A percentile compares a stretch with the other conserved stretches of the same genome.
Conservation (phyloP, 1,284 basidiomycete genomes). For the Coniophora puteana region DNA sequence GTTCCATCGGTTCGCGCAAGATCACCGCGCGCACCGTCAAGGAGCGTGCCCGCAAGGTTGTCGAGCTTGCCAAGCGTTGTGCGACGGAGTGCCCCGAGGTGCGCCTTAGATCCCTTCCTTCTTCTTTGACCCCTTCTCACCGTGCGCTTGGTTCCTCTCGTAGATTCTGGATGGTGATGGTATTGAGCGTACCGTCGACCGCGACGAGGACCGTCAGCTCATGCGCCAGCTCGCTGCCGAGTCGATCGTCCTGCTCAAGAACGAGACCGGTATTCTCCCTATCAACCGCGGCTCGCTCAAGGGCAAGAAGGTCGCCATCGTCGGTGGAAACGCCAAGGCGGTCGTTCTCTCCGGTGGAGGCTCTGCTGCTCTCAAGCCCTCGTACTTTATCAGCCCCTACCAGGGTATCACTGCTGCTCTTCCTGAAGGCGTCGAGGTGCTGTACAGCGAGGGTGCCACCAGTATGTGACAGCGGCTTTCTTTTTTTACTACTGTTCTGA, state of each 20-base stretch:
- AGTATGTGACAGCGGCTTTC: conserved; percentile 38
- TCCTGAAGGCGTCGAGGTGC: conserved; percentile 44
- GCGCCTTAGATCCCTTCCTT: conserved; percentile 9
- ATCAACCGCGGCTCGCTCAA: conserved; percentile 37
- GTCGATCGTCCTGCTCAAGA: conserved; percentile 75
- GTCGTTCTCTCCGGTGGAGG: conserved; percentile 72
- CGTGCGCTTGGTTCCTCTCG: too few relatives aligned
- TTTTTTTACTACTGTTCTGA: conserved; percentile 1
- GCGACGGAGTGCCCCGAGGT: conserved; percentile 61
- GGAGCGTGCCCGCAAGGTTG: conserved; percentile 61
- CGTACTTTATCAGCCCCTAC: conserved; percentile 69
- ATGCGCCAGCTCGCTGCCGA: conserved; percentile 62
- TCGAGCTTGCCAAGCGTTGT: conserved; percentile 62
- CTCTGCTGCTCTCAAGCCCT: conserved; percentile 68
- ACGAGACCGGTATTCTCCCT: conserved; percentile 58
- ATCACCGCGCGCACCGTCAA: conserved; percentile 63
- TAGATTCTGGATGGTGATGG: conserved; percentile 68
- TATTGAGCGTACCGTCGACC: conserved; percentile 56
- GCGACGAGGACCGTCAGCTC: conserved; percentile 54
- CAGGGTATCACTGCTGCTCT: conserved; percentile 58
- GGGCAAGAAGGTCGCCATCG: conserved; percentile 67
- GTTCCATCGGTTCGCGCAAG: conserved; percentile 62
- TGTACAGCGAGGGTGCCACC: conserved; percentile 60
- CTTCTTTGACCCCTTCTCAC: conserved; percentile 17
- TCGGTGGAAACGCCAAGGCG: conserved; percentile 75